A percentile compares a stretch with the other conserved stretches of the same genome.
Evolutionary conservation across 2,329 filamentous ascomycete species (phyloP).

Genomic region (Alternaria sp.): DNA sequence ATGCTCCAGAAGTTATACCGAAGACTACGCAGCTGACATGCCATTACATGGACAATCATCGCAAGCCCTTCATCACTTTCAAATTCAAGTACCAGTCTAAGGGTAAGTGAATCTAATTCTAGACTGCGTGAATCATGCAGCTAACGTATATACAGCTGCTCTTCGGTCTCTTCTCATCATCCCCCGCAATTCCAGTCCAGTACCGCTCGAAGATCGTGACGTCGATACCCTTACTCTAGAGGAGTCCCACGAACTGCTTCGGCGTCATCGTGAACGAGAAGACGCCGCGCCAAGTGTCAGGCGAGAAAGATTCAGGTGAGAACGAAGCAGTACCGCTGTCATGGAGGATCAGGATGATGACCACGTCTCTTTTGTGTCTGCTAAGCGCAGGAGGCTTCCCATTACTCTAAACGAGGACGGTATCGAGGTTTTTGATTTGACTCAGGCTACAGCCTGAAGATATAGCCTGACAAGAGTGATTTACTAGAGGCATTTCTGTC

Average conservation of each 20-base stretch:
- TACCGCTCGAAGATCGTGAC: constrained; percentile 26
- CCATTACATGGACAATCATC: no score
- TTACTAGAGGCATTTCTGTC: neutral
- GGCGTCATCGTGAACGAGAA: constrained; percentile 17
- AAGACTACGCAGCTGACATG: no score
- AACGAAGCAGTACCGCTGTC: constrained; percentile 9
- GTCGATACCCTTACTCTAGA: constrained; percentile 18
- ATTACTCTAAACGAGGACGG: constrained; percentile 21
- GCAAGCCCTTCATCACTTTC: neutral
- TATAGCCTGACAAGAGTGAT: neutral
- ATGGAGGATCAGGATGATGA: constrained; percentile 4
- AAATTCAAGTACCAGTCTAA: constrained; percentile 33
- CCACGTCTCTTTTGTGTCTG: constrained; percentile 18
- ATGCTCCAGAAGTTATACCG: no score
- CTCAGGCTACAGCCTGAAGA: constrained; percentile 7
- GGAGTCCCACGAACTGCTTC: constrained; percentile 30
- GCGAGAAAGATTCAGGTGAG: constrained; percentile 20
- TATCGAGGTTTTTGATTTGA: constrained; percentile 29
- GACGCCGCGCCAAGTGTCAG: constrained; percentile 9
- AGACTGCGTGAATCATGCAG: no score
- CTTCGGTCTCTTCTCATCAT: constrained; percentile 47
- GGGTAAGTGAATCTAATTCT: constrained; percentile 7
- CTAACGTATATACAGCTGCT: constrained; percentile 17
- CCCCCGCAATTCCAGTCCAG: constrained; percentile 36
- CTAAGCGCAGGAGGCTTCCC: constrained; percentile 12